These are phyloP conservation scores for Colletotrichum sublineola DNA, from an alignment of 2,329 filamentous ascomycete genomes.

Conservation along the genomic window DNA sequence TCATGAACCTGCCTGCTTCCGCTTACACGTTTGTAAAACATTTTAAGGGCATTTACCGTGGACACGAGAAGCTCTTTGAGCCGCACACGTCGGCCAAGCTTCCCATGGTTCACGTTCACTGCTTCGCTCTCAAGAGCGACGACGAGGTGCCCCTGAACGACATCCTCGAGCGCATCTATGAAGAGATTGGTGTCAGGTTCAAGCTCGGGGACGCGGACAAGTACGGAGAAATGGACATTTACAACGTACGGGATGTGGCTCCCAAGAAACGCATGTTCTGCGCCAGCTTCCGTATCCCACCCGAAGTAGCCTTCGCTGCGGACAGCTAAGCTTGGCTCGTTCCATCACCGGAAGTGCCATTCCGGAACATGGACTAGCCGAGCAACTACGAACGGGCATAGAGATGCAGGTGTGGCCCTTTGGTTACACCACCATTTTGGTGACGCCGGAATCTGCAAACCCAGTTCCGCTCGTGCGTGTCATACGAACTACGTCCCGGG, in stretches of 20 bases:
- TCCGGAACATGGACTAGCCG: conserved; percentile 1
- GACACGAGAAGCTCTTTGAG: conserved; percentile 74
- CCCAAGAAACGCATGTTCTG: conserved; percentile 98
- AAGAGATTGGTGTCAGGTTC: conserved; percentile 57
- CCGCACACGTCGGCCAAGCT: conserved; percentile 71
- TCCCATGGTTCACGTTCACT: conserved; percentile 93
- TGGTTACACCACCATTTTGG: neutral
- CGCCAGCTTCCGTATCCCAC: conserved; percentile 88
- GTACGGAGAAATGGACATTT: conserved; percentile 66
- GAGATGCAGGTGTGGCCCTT: conserved; percentile 6
- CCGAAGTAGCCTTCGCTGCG: conserved; percentile 81
- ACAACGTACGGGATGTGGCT: conserved; percentile 87
- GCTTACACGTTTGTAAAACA: conserved; percentile 84
- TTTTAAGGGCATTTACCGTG: conserved; percentile 86
- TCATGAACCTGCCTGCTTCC: conserved; percentile 96
- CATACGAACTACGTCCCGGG: conserved; percentile 6
- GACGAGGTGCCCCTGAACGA: conserved; percentile 75
- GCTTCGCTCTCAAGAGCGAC: conserved; percentile 87
- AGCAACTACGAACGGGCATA: conserved; percentile 4
- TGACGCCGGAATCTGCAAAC: neutral
- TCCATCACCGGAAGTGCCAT: neutral
- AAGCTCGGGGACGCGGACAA: conserved; percentile 60
- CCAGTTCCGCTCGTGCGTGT: conserved; percentile 8
- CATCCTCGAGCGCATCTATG: conserved; percentile 57
- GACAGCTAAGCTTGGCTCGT: conserved; percentile 15